These are phyloP conservation scores for Biscutella auriculata DNA, from an alignment of 441 rosid species.

Conservation along the genomic window DNA sequence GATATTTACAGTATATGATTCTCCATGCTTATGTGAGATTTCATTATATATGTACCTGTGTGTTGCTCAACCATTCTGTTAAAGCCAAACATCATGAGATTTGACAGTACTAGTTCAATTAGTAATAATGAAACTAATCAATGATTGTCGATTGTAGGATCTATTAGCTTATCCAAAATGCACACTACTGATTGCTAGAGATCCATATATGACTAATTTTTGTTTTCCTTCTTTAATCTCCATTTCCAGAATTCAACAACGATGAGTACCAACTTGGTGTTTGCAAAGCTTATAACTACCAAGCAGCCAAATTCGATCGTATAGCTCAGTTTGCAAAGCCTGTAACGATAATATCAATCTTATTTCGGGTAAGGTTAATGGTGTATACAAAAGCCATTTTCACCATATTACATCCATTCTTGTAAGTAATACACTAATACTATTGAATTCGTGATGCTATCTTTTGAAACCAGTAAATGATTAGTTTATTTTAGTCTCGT, in stretches of 20 bases:
- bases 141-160: conserved; percentile 44
- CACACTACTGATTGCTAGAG: conserved; percentile 69
- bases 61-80: conserved; percentile 21
- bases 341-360: conserved; percentile 41
- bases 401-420: conserved; percentile 56
- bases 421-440: conserved; percentile 29
- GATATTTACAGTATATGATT: conserved; percentile 51
- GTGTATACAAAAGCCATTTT: conserved; percentile 66
- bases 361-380: not conserved
- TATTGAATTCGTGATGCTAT: too few relatives aligned
- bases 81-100: conserved; percentile 9
- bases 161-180: conserved; percentile 69
- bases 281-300: too few relatives aligned
- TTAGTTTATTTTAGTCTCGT: too few relatives aligned
- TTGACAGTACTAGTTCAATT: conserved; percentile 26
- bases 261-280: too few relatives aligned
- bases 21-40: conserved; percentile 38
- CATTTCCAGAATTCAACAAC: conserved; percentile 52
- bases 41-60: conserved; percentile 20
- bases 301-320: conserved; percentile 64
- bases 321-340: conserved; percentile 76
- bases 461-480: too few relatives aligned
- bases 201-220: conserved; percentile 71
- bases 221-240: not conserved
- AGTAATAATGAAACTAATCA: too few relatives aligned